Evolutionary conservation across 805 yeast genomes (phyloP), one percentile per base, ranked within the genome.

Genomic region (Yueomyces sinensis): DNA sequence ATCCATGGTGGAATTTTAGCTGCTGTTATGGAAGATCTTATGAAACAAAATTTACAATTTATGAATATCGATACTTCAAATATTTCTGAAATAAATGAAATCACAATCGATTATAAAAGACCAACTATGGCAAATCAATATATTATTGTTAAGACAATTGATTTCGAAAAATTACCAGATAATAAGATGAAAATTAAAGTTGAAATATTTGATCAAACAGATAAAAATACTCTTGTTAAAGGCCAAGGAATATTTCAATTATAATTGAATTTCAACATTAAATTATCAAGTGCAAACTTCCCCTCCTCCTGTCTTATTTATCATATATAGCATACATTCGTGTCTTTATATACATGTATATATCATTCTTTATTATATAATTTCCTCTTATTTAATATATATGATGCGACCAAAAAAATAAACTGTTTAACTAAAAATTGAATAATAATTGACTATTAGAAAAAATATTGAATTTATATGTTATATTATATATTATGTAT

Each of bases 1-100:
- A 69, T 83, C 3, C 96, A 86, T 51, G 96, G 96, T 3, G 96
- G 96, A 0, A 71, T 87, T 20, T 52, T 86, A 22, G 93, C 87
- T 7, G 76, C 93, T 0, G 60, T 86, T 1, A 59, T 84, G 36
- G 91, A 83, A 48, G 94, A 86, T 44, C 67, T 80, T 5, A 68
- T 77, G 59, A 75, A 76, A 42, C 65, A 76, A 34, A 62, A 67
- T 37, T 72, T 62, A 13, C 47, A 53, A 17, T 59, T 76, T 29
- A 43, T 52, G 17, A 53, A 50, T 35, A n/a, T 5, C 13, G 14
- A 9, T 25, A 6, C 13, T 25, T 11, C 28, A 11, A 44, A 40
- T 25, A 50, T 41, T 47, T 62, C 37, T 23, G 43, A 49, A 7
- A 46, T 45, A 25, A 41, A 44, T 24, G 66, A 59, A 28, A 56